Evolutionary conservation across 1,284 basidiomycete species (phyloP).

Genomic region (Chalciporus sp.): DNA sequence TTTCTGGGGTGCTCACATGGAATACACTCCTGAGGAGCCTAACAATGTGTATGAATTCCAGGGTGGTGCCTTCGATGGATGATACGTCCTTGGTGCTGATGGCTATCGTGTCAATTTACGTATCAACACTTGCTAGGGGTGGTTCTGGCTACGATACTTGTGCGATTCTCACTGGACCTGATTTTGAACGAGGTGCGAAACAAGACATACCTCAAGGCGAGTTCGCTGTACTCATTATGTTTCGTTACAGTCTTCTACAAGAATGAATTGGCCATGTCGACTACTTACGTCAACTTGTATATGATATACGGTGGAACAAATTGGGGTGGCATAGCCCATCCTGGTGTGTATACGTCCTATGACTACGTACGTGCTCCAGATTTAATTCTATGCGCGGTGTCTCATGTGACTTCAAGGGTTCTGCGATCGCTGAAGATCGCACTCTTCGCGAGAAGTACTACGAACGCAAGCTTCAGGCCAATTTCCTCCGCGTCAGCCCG

Average conservation of each 20-base stretch:
- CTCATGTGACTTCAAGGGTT: constrained; percentile 35
- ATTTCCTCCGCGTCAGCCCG: constrained; percentile 48
- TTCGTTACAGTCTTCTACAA: constrained; percentile 49
- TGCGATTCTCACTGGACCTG: constrained; percentile 24
- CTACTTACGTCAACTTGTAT: constrained; percentile 48
- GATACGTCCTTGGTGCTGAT: constrained; percentile 33
- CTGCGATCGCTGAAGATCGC: constrained; percentile 51
- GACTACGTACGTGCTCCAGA: constrained; percentile 41
- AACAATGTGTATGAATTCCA: constrained; percentile 53
- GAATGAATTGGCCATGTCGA: constrained; percentile 49
- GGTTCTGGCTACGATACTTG: constrained; percentile 24
- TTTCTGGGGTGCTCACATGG: constrained; percentile 37
- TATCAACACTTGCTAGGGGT: constrained; percentile 16
- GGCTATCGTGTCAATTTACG: not conserved
- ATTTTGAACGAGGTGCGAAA: constrained; percentile 27
- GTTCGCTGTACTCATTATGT: not conserved
- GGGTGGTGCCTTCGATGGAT: constrained; percentile 55
- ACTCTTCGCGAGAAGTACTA: constrained; percentile 53
- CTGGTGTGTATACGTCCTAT: constrained; percentile 51
- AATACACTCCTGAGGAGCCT: constrained; percentile 40
- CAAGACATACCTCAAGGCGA: not conserved
- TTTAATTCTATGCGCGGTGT: not conserved
- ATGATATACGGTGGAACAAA: constrained; percentile 55
- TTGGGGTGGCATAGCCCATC: constrained; percentile 50
- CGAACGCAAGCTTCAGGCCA: constrained; percentile 50